Evolutionary conservation across 2,329 filamentous ascomycete species (phyloP), one percentile per base, ranked within the genome.

Genomic region (Penicillium occitanis): DNA sequence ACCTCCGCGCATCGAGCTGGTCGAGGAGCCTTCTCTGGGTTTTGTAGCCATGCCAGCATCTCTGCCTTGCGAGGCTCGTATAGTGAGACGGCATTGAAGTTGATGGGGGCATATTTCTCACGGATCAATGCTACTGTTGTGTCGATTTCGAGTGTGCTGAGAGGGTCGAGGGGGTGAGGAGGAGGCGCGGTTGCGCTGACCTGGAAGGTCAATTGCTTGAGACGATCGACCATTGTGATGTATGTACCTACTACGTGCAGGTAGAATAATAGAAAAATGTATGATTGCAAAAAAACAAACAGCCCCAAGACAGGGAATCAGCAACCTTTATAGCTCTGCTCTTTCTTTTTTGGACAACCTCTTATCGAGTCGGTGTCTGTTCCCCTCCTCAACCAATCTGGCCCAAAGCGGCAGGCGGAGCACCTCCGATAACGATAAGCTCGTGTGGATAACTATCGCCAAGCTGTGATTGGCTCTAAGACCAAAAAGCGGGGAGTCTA

Each of bases 41-140:
- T 83, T 59, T 85, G 87, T 13, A 96, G 79, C 92, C 92, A 97
- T 67, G 85, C 86, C 75, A 88, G 83, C 91, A 96, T 93, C 72
- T 92, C 88, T 55, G 85, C 87, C 83, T 97, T 97, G 69, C 90
- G 90, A 59, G 93, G 93, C 82, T 97, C 93, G 72, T 88, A 89
- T 33, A 96, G 82, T 2, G 91, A 91, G 65, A 97, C 89, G 2
- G 93, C 91, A 81, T 97, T 95, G 86, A 93, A 97, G 77, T 88
- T 88, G 67, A 96, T 84, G 59, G 89, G 83, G 66, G 87, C 83
- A 75, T 96, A 84, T 67, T 90, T 84, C 71, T 89, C 87, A 68
- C 87, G 88, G 69, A 96, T 84, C 37, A 91, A 81, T 1, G 85
- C 80, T 61, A 93, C 89, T 6, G 88, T 88, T 22, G 85, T 80